Evolutionary conservation across 345 rosid genomes (phyloP), one percentile per base, ranked within the genome.

Genomic region (Fremontodendron californicum): DNA sequence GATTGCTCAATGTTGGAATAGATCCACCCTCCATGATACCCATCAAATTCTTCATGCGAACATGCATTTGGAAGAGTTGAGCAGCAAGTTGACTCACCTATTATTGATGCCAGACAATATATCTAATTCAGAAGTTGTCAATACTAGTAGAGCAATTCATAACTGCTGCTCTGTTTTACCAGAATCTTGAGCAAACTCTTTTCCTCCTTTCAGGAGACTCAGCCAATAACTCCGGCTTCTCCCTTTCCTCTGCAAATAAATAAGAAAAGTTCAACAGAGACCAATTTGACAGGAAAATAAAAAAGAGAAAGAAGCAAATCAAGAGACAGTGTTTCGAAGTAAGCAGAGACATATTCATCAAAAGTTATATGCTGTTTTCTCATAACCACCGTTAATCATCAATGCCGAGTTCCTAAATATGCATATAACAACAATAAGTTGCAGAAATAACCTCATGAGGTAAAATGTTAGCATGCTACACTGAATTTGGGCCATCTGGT

Each of bases 71-170:
- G 83, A 93, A 96, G 52, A 96, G 91, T 84, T 93, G 98, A 78
- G 98, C 98, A 69, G 93, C 95, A 75, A 96, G 92, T 89, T 88
- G 91, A 72, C 96, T 92, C 90, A 96, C 99, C 98, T 93, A 33
- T 68, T 66, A 79, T 79, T 46, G 58, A 74, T 58, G 70, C 62
- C 60, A 78, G 21, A 75, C 51, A 45, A 75, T 74, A 81, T 54
- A 43, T 29, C 21, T 66, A 29, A 45, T 45, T 12, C 46, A 52
- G 72, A 78, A 68, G 58, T 55, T 21, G 43, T 57, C 31, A 10
- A n/a, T 35, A 76, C 55, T 21, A 71, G 21, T 70, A 73, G 63
- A 75, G 77, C 12, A 4, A 42, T 33, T 15, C 45, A 48, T 85
- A 91, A 97, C 92, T 92, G 94, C 80, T 90, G 93, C 80, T 96